A percentile compares a stretch with the other conserved stretches of the same genome.
Evolutionary conservation across 1,284 basidiomycete species (phyloP).

Genomic region (Marasmius fiardii): DNA sequence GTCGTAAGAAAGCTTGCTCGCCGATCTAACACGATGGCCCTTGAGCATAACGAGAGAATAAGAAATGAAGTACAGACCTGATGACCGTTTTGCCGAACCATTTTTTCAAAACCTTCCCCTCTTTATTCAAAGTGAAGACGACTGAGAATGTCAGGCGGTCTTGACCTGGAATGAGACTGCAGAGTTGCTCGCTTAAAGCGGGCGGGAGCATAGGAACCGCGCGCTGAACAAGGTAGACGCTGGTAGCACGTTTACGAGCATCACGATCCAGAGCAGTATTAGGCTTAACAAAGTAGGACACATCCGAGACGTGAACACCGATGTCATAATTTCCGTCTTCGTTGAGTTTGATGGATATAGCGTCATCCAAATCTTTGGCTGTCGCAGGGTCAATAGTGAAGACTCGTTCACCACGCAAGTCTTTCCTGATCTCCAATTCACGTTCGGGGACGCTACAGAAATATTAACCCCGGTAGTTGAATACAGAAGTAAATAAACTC

Average conservation of each 20-base stretch:
- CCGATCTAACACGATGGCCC: constrained; percentile 53
- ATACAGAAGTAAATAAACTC: constrained; percentile 30
- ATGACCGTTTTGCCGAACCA: constrained; percentile 95
- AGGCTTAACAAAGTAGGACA: constrained; percentile 94
- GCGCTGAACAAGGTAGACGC: constrained; percentile 94
- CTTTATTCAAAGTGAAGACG: constrained; percentile 83
- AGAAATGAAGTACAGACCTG: constrained; percentile 48
- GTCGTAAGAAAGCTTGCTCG: constrained; percentile 81
- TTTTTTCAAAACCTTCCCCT: constrained; percentile 81
- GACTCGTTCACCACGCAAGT: constrained; percentile 80
- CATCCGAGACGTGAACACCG: constrained; percentile 94
- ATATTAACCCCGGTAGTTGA: constrained; percentile 9
- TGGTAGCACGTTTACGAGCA: constrained; percentile 94
- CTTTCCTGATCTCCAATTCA: constrained; percentile 84
- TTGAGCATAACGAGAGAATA: constrained; percentile 1
- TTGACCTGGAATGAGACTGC: constrained; percentile 84
- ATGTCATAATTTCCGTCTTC: constrained; percentile 91
- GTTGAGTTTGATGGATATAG: constrained; percentile 83
- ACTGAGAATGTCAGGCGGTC: constrained; percentile 91
- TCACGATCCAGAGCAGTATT: constrained; percentile 97
- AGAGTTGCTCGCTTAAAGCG: constrained; percentile 85
- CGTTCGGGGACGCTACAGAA: constrained; percentile 79
- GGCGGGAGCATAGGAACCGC: constrained; percentile 97
- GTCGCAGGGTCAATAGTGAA: constrained; percentile 93
- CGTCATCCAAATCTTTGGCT: constrained; percentile 94